Base-by-base conservation (phyloP, 805 yeast genomes). In the Kuraishia ogatae region DNA sequence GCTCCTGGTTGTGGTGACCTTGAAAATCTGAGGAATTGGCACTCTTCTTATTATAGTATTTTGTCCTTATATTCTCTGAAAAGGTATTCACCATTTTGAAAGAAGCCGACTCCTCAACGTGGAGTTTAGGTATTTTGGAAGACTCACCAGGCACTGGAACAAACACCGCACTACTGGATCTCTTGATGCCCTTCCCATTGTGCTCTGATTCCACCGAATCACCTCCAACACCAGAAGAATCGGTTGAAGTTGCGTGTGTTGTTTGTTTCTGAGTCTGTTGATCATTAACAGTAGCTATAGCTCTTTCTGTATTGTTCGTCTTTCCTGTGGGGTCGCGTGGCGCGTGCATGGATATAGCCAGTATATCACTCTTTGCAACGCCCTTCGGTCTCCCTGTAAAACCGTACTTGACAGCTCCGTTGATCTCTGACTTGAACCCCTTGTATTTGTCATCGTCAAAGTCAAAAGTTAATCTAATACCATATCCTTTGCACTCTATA, bases 401-500 rank as follows among this genome's bases (percentile, higher is more conserved):
- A 13, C 55, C 58, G 23, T 56, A 56, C 22, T 46, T 56, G 11
- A 47, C 28, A 13, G 48, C 22, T 2, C 57, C 57, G 46, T 52
- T 52, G 21, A 51, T 47, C 24, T 43, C 50, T 23, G 51, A 46
- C 23, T 52, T 51, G 39, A 54, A 54, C 19, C 20, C 49, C 19
- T 47, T 50, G 39, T 35, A 48, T 15, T 39, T 56, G 3, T 61
- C 66, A 53, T 73, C 77, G 58, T 73, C 75, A 4, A 72, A 75
- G 56, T 73, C 77, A 55, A 77, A 77, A 8, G 71, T 65, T 6
- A 76, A 61, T 53, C 74, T 66, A 55, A 53, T 24, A 1, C 69
- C 74, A 61, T 77, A 77, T 66, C 74, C 53, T 1, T 78, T 79
- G 58, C 81, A 78, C 1, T 29, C 54, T 29, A 72, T 62, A 1